Evolutionary conservation across 352 stramenopile species (phyloP), one percentile per base, ranked within the genome.

Genomic region (Globisporangium solare): DNA sequence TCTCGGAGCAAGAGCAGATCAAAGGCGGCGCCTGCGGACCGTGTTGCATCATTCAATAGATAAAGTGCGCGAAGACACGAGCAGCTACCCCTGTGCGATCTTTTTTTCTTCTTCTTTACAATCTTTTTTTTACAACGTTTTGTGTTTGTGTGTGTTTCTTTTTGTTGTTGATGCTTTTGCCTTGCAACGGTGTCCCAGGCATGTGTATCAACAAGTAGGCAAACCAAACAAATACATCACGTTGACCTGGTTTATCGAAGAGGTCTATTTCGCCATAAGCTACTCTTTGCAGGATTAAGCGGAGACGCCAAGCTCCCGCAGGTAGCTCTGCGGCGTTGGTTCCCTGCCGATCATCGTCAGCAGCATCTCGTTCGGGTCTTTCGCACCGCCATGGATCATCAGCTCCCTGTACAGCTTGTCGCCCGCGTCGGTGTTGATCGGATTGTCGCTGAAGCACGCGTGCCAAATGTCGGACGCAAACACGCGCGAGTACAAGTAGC

Each of bases 391-490:
- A 51, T 95, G 85, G 7, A 79, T 45, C 64, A 97, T 82, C 27
- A 97, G 56, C 39, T 95, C 71, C 21, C 80, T 58, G 56, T 79
- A 83, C 42, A 97, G 60, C 13, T 68, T 54, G 31, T 83, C 68
- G 10, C 89, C 89, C 14, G 86, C 73, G 39, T 64, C 22, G 20
- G 60, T 51, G 47, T 76, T 86, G 41, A 96, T 69, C 7, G 87
- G 88, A 17, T 69, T 45, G 7, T 88, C 71, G 5, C 59, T 58
- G 66, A 97, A 97, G 50, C 71, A 69, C 8, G 70, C 54, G 32
- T 87, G 68, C 89, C 89, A 97, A 43, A 97, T 93, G 60, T 89
- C 79, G 21, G 88, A 86, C 13, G 88, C 88, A 61, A 96, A 96
- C 54, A 97, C 86, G 21, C 86, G 86, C 12, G 88, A 85, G 57